phyloP scores from a whole-genome alignment of 148 eudicot species.

The Oxyria digyna region DNA sequence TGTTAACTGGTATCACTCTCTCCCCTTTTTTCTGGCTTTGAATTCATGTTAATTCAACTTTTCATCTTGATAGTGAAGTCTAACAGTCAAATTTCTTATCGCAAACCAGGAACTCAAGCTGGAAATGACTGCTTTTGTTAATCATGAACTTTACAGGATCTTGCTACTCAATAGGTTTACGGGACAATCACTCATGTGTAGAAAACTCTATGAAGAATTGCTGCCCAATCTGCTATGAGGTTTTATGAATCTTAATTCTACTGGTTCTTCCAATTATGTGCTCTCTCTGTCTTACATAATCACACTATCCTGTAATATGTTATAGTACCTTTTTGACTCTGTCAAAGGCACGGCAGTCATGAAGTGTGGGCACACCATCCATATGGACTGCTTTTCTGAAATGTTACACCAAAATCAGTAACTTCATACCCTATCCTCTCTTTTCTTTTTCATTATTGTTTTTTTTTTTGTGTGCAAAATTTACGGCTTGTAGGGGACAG shows the following conservation, averaged over 20 bases:
- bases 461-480: not conserved
- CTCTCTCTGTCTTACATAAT: conserved; percentile 2
- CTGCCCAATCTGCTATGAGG: conserved; percentile 97
- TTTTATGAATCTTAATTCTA: conserved; percentile 12
- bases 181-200: conserved; percentile 67
- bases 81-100: not conserved
- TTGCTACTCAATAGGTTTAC: conserved; percentile 50
- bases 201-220: conserved; percentile 80
- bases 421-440: not conserved
- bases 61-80: not conserved
- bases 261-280: not conserved
- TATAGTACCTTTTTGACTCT: conserved; percentile 84
- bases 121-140: not conserved
- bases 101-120: not conserved
- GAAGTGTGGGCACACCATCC: conserved; percentile 87
- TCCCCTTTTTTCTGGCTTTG: not conserved
- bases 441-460: not conserved
- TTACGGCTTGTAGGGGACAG: not conserved
- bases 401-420: conserved; percentile 57
- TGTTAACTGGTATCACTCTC: not conserved
- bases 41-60: not conserved
- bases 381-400: conserved; percentile 40
- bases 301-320: conserved; percentile 7
- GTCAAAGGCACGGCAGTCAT: conserved; percentile 38
- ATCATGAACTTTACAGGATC: conserved; percentile 41